These are phyloP conservation scores for Penicillium crystallinum DNA, from an alignment of 495 filamentous ascomycete species.

Conservation along the genomic window DNA sequence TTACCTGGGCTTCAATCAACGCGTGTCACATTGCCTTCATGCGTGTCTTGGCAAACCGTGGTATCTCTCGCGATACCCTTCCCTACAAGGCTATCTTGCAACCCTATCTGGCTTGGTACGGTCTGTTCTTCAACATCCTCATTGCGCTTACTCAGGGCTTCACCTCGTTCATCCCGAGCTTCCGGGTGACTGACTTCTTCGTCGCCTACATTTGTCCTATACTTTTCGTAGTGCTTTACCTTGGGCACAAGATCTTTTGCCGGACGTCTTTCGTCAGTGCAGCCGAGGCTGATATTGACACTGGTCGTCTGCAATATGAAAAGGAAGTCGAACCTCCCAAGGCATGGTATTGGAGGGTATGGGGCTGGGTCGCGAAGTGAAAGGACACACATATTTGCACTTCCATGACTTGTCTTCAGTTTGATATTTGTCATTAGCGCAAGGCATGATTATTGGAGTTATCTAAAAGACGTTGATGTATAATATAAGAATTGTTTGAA, in stretches of 20 bases:
- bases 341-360: conserved; percentile 23
- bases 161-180: conserved; percentile 53
- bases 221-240: conserved; percentile 46
- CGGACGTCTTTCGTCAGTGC: conserved; percentile 26
- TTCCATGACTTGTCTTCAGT: not conserved
- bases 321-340: conserved; percentile 24
- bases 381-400: not conserved
- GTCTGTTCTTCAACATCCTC: conserved; percentile 53
- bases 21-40: conserved; percentile 55
- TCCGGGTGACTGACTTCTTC: conserved; percentile 49
- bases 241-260: conserved; percentile 46
- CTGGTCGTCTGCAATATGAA: conserved; percentile 31
- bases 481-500: not conserved
- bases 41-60: conserved; percentile 45
- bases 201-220: conserved; percentile 51
- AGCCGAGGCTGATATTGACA: conserved; percentile 37
- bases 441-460: not conserved
- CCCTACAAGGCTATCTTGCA: conserved; percentile 51
- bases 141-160: conserved; percentile 62
- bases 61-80: conserved; percentile 45
- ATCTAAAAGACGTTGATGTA: not conserved
- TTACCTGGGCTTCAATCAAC: conserved; percentile 57
- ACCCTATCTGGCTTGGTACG: conserved; percentile 50
- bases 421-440: not conserved
- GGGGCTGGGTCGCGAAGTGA: conserved; percentile 24